Evolutionary conservation across 2,329 filamentous ascomycete species (phyloP), one percentile per base, ranked within the genome.

Genomic region (Immersiporthe knoxdaviesiana): DNA sequence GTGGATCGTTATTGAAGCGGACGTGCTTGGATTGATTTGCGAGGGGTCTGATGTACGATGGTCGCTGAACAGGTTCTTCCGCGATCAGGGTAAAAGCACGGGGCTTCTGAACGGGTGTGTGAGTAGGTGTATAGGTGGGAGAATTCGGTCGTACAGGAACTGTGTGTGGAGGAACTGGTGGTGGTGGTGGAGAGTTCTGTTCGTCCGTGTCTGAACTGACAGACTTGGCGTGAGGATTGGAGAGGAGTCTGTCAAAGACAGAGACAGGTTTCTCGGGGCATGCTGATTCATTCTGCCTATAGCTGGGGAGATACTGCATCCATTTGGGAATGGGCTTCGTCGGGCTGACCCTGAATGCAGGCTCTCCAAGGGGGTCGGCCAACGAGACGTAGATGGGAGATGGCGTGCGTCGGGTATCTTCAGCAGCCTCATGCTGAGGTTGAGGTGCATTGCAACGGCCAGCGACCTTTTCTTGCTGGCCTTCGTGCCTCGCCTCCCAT

Each of bases 251-350:
- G 47, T 71, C 70, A 11, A 70, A 66, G 1, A 71, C 37, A 66
- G 72, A 63, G 35, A 27, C 32, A 66, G 68, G 54, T 21, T 56
- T 58, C 50, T 64, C 67, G 11, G 56, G 24, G 35, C 41, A 35
- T 14, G 50, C 35, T 18, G 5, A 37, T 3, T 39, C 50, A 3
- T 54, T 54, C 54, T 60, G 52, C 11, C 21, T 72, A 12, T 74
- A 69, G 21, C 65, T 74, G 18, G 74, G 73, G 2, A 75, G 73
- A 70, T 75, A 72, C 60, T 78, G 79, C 82, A 85, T 85, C 75
- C 82, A 84, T 18, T 72, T 69, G 0, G 86, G 86, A 14, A 88
- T 80, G 1, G 85, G 84, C 70, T 88, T 88, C 14, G 84, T 79
- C 4, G 79, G 81, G 65, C 80, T 81, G 1, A 84, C 83, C 70